Percentiles rank a stretch among this genome's conserved stretches.
phyloP scores from a whole-genome alignment of 176 grass and related monocot species.

The Rhynchospora tenuis region DNA sequence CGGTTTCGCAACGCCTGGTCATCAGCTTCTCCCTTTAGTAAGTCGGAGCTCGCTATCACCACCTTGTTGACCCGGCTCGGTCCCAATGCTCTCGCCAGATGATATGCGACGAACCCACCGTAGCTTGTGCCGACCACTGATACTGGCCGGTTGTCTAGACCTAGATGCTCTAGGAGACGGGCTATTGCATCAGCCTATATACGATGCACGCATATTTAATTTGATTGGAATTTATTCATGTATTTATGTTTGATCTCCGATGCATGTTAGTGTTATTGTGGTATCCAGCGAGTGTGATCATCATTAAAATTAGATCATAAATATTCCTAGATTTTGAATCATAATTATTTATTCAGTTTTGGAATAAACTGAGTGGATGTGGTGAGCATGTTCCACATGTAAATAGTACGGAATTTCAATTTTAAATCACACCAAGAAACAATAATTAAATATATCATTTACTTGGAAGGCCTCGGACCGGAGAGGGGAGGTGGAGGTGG shows the following conservation, averaged over 20 bases:
- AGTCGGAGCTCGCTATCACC: constrained; percentile 66
- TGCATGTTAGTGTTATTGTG: not conserved
- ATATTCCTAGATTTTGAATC: not conserved
- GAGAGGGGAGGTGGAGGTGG: constrained; percentile 25
- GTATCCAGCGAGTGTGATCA: too few relatives aligned
- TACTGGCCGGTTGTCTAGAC: constrained; percentile 9
- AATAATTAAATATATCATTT: not conserved
- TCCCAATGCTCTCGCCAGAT: constrained; percentile 43
- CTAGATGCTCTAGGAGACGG: constrained; percentile 44
- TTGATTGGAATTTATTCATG: not conserved
- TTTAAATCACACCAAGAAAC: not conserved
- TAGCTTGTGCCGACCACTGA: constrained; percentile 80
- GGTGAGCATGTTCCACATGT: not conserved
- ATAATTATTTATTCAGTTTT: not conserved
- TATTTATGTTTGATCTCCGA: not conserved
- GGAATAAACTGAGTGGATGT: not conserved
- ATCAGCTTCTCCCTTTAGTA: constrained; percentile 61
- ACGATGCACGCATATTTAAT: not conserved
- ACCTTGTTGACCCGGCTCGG: constrained; percentile 36
- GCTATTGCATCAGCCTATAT: constrained; percentile 45
- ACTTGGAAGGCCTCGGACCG: constrained; percentile 40
- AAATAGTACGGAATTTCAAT: not conserved
- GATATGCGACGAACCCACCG: constrained; percentile 78
- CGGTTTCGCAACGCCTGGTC: constrained; percentile 38
- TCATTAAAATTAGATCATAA: too few relatives aligned